Evolutionary conservation across 176 grass and related monocot genomes (phyloP), one percentile per base, ranked within the genome.

Genomic region (Eragrostis nindensis): DNA sequence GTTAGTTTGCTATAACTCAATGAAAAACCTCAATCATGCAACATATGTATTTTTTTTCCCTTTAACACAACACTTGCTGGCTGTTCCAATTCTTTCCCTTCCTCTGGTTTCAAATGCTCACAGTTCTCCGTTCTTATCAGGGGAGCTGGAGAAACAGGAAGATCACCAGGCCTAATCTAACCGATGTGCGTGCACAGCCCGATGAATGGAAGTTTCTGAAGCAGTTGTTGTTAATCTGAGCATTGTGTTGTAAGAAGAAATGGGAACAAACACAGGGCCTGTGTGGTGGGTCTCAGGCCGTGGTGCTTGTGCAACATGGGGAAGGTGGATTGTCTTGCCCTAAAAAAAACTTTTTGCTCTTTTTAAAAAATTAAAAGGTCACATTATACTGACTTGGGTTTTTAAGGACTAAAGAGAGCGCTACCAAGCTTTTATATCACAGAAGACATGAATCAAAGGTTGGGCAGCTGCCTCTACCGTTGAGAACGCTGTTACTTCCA

Each of bases 161-260:
- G 86, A 75, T 81, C 83, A 44, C 90, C 90, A 0, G 86, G 80
- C 22, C 64, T 75, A 70, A 82, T 53, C 1, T 91, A 88, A 78
- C 67, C 3, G 7, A 60, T 8, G 50, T 49, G 10, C n/a, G 5
- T 5, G 0, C 21, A 36, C 32, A 4, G 4, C 71, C 10, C 60
- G 7, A 66, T 1, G 53, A n/a, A 70, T 15, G 42, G 83, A 82
- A 86, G 61, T 84, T 86, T 82, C 78, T 7, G 10, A 67, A 85
- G 41, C 13, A 42, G 26, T 53, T 70, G 68, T 47, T 82, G 38
- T 66, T 55, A 25, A 74, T 86, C 71, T 62, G 25, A 75, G 67
- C 81, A 73, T 66, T 80, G 73, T 73, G 44, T 60, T 81, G 71
- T 21, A 83, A 68, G 61, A 53, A 62, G 72, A 45, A 27, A 56